These are phyloP conservation scores for Passalora sequoiae DNA, from an alignment of 2,329 filamentous ascomycete species.

Conservation along the genomic window DNA sequence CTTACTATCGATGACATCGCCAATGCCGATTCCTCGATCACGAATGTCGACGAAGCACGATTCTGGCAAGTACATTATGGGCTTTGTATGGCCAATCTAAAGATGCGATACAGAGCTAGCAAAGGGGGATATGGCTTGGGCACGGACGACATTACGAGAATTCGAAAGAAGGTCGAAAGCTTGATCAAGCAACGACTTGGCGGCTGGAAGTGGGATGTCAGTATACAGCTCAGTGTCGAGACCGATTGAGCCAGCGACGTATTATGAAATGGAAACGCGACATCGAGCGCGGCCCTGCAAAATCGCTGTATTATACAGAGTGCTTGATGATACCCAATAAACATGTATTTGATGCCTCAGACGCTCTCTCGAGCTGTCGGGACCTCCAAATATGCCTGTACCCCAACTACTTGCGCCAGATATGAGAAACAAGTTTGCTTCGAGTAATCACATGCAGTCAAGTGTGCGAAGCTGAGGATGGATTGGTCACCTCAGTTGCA, in stretches of 20 bases:
- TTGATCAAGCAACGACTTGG: constrained; percentile 81
- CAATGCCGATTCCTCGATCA: constrained; percentile 67
- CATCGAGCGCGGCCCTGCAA: constrained; percentile 1
- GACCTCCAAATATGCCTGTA: background rate
- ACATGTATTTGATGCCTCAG: background rate
- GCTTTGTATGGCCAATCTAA: constrained; percentile 90
- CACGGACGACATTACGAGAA: constrained; percentile 58
- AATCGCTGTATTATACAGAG: too few relatives aligned
- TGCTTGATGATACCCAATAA: too few relatives aligned
- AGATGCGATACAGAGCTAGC: constrained; percentile 59
- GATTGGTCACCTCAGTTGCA: background rate
- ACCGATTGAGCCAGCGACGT: constrained; percentile 12
- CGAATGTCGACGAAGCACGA: constrained; percentile 77
- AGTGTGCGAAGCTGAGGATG: background rate
- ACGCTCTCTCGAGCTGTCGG: constrained; percentile 1
- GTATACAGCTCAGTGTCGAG: constrained; percentile 62
- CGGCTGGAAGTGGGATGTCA: constrained; percentile 90
- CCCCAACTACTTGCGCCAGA: background rate
- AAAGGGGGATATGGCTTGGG: constrained; percentile 56
- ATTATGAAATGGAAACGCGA: too few relatives aligned
- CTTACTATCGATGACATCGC: constrained; percentile 78
- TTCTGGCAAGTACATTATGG: constrained; percentile 99
- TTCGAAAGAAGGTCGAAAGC: constrained; percentile 70
- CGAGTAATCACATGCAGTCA: too few relatives aligned
- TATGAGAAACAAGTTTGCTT: background rate